Conservation (phyloP, 371 early-diverging fungal genomes). For the Syncephalastrum racemosum region DNA sequence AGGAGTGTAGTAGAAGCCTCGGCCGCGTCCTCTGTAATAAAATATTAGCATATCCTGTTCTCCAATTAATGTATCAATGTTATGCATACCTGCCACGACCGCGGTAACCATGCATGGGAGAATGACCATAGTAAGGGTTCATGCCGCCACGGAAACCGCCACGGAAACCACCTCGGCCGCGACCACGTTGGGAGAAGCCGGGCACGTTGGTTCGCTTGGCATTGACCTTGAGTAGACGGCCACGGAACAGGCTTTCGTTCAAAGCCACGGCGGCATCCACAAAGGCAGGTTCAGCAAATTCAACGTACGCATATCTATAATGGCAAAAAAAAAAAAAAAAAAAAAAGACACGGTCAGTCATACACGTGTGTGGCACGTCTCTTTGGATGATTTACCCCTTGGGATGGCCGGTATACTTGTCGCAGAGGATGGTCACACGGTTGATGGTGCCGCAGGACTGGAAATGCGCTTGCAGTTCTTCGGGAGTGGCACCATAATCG, state of each 20-base stretch:
- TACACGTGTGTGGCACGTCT: background rate
- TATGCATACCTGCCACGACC: conserved; percentile 49
- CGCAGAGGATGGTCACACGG: conserved; percentile 93
- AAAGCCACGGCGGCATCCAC: conserved; percentile 88
- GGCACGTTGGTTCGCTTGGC: conserved; percentile 97
- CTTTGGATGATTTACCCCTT: conserved; percentile 71
- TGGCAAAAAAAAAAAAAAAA: conserved; percentile 12
- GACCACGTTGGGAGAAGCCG: conserved; percentile 70
- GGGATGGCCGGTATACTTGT: conserved; percentile 95
- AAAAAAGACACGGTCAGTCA: conserved; percentile 1
- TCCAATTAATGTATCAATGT: background rate
- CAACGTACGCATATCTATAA: conserved; percentile 86
- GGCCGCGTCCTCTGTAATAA: conserved; percentile 49
- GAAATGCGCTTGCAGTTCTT: conserved; percentile 96
- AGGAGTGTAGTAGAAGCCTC: conserved; percentile 66
- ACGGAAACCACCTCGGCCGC: conserved; percentile 74
- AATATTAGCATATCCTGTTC: background rate
- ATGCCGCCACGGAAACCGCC: conserved; percentile 65
- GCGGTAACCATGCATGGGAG: conserved; percentile 54
- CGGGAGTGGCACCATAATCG: conserved; percentile 94
- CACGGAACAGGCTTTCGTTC: conserved; percentile 89
- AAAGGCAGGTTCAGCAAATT: conserved; percentile 87
- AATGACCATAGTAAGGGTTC: conserved; percentile 46
- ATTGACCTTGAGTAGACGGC: conserved; percentile 80
- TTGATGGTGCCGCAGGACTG: conserved; percentile 96